Evolutionary conservation across 768 basidiomycete genomes (phyloP), one percentile per base, ranked within the genome.

Genomic region (Serpula lacrymans): DNA sequence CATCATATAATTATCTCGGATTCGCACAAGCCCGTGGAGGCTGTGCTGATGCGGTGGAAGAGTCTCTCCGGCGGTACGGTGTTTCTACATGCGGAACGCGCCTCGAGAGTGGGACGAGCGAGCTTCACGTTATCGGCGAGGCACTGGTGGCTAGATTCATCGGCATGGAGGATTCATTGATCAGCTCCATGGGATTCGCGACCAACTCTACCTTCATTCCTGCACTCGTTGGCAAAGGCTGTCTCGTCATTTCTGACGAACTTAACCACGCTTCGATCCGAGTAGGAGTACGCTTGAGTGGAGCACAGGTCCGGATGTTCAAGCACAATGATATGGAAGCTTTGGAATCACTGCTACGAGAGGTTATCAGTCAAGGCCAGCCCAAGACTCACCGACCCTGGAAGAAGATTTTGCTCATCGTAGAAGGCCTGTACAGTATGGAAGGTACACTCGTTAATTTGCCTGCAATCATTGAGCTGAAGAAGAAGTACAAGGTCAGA

Each of bases 1-100:
- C 93, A 1, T 96, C 92, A 6, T 99, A 99, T 72, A 99, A 98
- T 68, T 99, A 98, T 60, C 90, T 99, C 53, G 96, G 96, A 3
- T 99, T 99, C 57, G 96, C 95, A 0, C 91, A 95, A 58, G 87
- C 85, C 12, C 77, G 78, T 3, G 96, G 96, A 11, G 88, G 88
- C 5, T 96, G 93, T 58, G 90, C 96, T 6, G 96, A 98, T 56
- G 90, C 89, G 5, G 94, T 91, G 6, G 92, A 94, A 57, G 84
- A 88, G 47, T 67, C 74, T 14, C 79, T 98, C 60, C 74, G 71
- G 47, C 78, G 82, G 3, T 94, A 93, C 55, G 95, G 95, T 18
- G 64, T 93, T 13, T 78, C 83, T 3, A 69, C 83, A 0, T 82
- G 82, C 42, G 92, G 90, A 18, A 55, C 85, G 11, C 78, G 93